phyloP scores from a whole-genome alignment of 2,329 filamentous ascomycete genomes.

The Penicillium sp. region DNA sequence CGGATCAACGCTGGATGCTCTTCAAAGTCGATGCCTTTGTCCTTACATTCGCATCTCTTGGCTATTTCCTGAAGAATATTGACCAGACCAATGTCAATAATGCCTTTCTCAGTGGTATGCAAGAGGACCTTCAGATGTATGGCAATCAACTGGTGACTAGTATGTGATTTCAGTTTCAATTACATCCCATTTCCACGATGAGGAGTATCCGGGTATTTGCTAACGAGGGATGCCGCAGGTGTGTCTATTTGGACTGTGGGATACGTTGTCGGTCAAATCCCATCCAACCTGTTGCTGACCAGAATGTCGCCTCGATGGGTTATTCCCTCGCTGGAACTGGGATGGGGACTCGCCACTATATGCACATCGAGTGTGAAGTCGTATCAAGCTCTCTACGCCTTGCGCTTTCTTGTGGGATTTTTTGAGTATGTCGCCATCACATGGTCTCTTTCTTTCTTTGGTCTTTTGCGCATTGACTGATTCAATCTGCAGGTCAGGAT shows the following conservation, averaged over 20 bases:
- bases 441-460: no score
- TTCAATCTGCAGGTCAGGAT: slow-evolving; percentile 15
- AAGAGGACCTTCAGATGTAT: slow-evolving; percentile 37
- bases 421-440: slow-evolving; percentile 22
- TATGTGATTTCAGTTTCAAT: background rate
- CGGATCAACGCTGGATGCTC: slow-evolving; percentile 27
- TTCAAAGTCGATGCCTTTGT: slow-evolving; percentile 33
- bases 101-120: slow-evolving; percentile 42
- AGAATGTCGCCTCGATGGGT: slow-evolving; percentile 46
- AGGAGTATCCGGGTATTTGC: background rate
- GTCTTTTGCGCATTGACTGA: background rate
- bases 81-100: slow-evolving; percentile 47
- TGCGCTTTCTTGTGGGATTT: slow-evolving; percentile 30
- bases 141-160: slow-evolving; percentile 40
- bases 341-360: slow-evolving; percentile 30
- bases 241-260: slow-evolving; percentile 48
- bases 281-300: slow-evolving; percentile 48
- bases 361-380: slow-evolving; percentile 25
- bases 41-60: slow-evolving; percentile 29
- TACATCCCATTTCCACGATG: no score
- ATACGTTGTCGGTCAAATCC: slow-evolving; percentile 47
- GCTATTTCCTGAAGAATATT: slow-evolving; percentile 35
- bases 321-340: slow-evolving; percentile 39
- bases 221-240: background rate
- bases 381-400: slow-evolving; percentile 22